Conservation (phyloP, 305 asterid species). For the Solanum aculeatissimum region DNA sequence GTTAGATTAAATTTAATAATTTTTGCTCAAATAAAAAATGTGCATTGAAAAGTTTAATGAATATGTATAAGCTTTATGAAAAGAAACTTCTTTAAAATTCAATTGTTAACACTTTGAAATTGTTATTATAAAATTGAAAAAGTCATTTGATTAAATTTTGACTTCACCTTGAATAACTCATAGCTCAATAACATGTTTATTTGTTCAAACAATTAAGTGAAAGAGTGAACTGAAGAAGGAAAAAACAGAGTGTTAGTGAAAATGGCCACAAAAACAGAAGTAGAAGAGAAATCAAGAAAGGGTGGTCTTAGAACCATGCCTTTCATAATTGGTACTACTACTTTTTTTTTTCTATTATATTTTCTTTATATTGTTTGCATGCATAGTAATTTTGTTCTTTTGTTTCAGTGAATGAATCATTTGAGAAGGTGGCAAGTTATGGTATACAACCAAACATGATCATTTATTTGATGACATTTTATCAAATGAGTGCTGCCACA, state of each 20-base stretch:
- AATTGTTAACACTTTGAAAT: too few species aligned
- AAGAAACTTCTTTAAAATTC: too few species aligned
- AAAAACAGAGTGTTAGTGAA: not conserved
- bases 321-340: not conserved
- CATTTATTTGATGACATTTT: constrained; percentile 33
- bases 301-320: not conserved
- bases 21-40: too few species aligned
- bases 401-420: constrained; percentile 30
- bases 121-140: too few species aligned
- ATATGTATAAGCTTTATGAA: too few species aligned
- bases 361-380: not conserved
- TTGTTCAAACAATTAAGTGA: too few species aligned
- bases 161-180: too few species aligned
- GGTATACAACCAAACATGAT: not conserved
- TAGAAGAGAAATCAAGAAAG: not conserved
- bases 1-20: too few species aligned
- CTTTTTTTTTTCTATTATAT: not conserved
- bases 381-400: not conserved
- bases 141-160: too few species aligned
- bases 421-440: constrained; percentile 18
- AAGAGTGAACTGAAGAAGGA: not conserved
- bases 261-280: not conserved
- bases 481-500: constrained; percentile 31
- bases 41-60: too few species aligned
- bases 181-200: too few species aligned